phyloP scores from a whole-genome alignment of 352 stramenopile species.

The Aphanomyces euteiches region DNA sequence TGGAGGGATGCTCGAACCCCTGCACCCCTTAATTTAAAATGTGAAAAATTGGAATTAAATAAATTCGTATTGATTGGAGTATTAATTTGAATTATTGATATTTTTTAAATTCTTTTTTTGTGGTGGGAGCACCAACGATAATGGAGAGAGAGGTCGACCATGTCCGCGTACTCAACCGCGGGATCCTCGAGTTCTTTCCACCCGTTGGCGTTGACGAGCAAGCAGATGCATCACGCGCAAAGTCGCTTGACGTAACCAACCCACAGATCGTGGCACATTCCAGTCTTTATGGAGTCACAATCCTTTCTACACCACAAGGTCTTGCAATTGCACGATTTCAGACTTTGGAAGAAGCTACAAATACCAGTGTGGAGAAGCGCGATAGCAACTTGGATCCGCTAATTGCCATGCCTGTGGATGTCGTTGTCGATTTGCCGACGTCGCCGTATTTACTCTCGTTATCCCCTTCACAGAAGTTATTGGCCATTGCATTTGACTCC shows the following conservation, averaged over 20 bases:
- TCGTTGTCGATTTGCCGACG: conserved; percentile 41
- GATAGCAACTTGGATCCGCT: conserved; percentile 44
- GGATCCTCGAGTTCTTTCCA: conserved; percentile 47
- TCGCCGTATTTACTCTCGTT: conserved; percentile 53
- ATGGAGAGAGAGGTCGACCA: conserved; percentile 55
- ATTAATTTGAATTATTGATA: background rate
- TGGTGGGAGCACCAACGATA: conserved; percentile 5
- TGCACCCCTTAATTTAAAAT: background rate
- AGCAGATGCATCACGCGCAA: conserved; percentile 9
- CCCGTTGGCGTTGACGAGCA: conserved; percentile 35
- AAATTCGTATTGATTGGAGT: background rate
- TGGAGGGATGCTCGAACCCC: background rate
- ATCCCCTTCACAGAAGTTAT: conserved; percentile 45
- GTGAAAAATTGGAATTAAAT: background rate
- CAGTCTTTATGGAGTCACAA: conserved; percentile 55
- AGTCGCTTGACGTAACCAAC: conserved; percentile 38
- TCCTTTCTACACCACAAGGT: conserved; percentile 45
- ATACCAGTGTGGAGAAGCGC: conserved; percentile 19
- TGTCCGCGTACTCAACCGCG: conserved; percentile 70
- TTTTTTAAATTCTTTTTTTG: conserved; percentile 13
- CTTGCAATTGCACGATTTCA: conserved; percentile 18
- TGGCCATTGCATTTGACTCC: conserved; percentile 53
- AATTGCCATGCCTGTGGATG: conserved; percentile 36
- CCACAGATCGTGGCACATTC: conserved; percentile 57
- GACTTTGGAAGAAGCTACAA: conserved; percentile 16